Base-by-base conservation (phyloP, 495 filamentous ascomycete species). In the Penicillium robsamsonii region DNA sequence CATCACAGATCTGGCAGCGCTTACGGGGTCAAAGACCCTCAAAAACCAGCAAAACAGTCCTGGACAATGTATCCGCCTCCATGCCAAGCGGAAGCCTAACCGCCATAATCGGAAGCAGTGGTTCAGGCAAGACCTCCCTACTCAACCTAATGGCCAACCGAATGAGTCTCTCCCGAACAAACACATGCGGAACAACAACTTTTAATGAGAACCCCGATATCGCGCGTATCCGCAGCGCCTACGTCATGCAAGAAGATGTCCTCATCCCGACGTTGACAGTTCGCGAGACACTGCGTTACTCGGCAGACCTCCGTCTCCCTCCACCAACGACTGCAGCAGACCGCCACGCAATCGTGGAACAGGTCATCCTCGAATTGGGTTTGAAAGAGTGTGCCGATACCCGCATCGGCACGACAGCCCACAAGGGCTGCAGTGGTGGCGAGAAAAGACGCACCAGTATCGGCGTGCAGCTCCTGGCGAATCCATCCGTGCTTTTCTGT, bases 181-280 rank as follows among this genome's bases (percentile, higher is more conserved):
- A 75, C 15, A 77, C 78, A 20, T 70, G 70, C 11, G 87, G 87
- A 3, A 61, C 60, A 1, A 79, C 81, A 0, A 79, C 75, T 0
- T 88, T 84, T 63, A 88, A 87, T 62, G 81, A 74, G 3, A 61
- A 70, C 45, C 51, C 73, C 20, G 70, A 82, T n/a, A 68, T 85
- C 17, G 68, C 77, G 12, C 76, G 65, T 50, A 70, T 85, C 11
- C 72, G 83, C 27, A 84, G 84, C 57, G 84, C 87, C 56, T 90
- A 89, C 69, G 84, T 90, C 15, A 88, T 89, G 84, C 88, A 90
- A 62, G 84, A 90, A 49, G 88, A 91, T 67, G 76, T 89, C 41
- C 70, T 90, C 5, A 73, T 90, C 1, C 84, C 87, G 0, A 84
- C 84, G 0, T 66, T 91, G 33, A 90, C 88, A 1, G 87, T 91